phyloP scores from a whole-genome alignment of 2,329 filamentous ascomycete species.

The Dendrostoma leiphaemia region DNA sequence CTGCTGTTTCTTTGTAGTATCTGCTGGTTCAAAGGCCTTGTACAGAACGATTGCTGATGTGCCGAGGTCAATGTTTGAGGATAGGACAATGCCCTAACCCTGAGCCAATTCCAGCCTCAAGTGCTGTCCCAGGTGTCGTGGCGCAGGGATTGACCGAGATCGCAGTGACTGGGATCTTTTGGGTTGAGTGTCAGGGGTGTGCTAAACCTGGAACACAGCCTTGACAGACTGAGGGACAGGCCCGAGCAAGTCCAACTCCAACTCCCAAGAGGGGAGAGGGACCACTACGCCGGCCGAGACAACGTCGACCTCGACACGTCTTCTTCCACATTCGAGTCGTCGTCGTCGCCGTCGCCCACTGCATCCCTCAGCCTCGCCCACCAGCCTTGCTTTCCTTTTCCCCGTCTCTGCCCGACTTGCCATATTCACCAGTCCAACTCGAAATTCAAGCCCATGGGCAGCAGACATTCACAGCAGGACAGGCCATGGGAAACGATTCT shows the following conservation, averaged over 20 bases:
- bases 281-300: neutral
- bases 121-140: no score
- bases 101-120: no score
- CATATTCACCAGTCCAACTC: no score
- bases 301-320: slow-evolving; percentile 2
- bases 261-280: neutral
- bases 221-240: no score
- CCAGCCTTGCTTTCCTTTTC: slow-evolving; percentile 14
- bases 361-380: neutral
- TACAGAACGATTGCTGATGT: no score
- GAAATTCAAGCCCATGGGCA: slow-evolving; percentile 38
- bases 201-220: neutral
- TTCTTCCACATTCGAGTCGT: neutral
- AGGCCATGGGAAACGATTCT: slow-evolving; percentile 48
- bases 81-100: neutral
- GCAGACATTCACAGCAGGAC: slow-evolving; percentile 38
- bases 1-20: no score
- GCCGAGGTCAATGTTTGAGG: no score
- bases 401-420: slow-evolving; percentile 6
- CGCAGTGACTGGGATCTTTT: no score
- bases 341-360: neutral
- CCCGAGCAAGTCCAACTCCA: neutral
- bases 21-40: no score
- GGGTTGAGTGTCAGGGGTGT: neutral
- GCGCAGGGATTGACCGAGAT: no score